A percentile compares a stretch with the other conserved stretches of the same genome.
Evolutionary conservation across 2,329 filamentous ascomycete species (phyloP).

Genomic region (Epicoccum nigrum): DNA sequence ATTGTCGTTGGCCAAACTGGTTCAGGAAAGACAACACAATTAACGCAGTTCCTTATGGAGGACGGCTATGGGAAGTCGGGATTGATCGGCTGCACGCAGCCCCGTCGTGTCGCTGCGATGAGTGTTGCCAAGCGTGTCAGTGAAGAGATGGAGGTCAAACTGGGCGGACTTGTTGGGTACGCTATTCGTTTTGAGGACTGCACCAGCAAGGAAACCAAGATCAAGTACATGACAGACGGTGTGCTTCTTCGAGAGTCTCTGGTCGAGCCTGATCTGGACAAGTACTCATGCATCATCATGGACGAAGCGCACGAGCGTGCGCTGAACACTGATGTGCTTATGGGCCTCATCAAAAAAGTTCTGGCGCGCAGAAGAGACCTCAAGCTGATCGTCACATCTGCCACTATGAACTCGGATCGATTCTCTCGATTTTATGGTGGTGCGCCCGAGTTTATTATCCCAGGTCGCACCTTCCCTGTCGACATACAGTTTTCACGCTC

Average conservation of each 20-base stretch:
- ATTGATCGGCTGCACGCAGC: constrained; percentile 96
- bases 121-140: constrained; percentile 97
- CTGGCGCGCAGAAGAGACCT: constrained; percentile 85
- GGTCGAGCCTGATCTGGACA: constrained; percentile 89
- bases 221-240: constrained; percentile 99
- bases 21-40: constrained; percentile 95
- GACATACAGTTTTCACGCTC: constrained; percentile 95
- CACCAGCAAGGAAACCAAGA: constrained; percentile 90
- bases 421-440: constrained; percentile 97
- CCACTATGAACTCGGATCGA: constrained; percentile 96
- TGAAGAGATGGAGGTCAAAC: constrained; percentile 94
- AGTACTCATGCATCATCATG: constrained; percentile 99
- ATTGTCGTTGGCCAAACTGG: constrained; percentile 98
- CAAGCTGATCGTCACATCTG: constrained; percentile 96
- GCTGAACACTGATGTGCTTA: constrained; percentile 93
- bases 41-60: constrained; percentile 95
- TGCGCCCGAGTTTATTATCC: constrained; percentile 95
- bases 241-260: constrained; percentile 91
- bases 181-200: constrained; percentile 98
- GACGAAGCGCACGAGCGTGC: constrained; percentile 98
- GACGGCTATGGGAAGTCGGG: constrained; percentile 88
- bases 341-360: constrained; percentile 98
- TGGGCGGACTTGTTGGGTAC: constrained; percentile 90
- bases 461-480: constrained; percentile 93
- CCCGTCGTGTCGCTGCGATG: constrained; percentile 96